Conservation (phyloP, 2,329 filamentous ascomycete species). For the Pseudodiploospora longispora region DNA sequence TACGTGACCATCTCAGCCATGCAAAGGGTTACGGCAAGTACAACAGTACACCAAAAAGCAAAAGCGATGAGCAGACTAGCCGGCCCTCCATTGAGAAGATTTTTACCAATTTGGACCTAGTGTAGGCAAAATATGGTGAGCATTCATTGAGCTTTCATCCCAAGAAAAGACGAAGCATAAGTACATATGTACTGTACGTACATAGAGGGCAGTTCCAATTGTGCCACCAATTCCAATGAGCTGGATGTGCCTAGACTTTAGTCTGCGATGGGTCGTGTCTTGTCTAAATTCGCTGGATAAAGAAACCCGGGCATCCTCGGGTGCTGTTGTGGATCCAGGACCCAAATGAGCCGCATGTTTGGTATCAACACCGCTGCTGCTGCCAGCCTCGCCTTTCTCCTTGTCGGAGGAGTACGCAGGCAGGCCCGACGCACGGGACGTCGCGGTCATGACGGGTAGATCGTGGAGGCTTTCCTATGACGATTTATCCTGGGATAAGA, state of each 20-base stretch:
- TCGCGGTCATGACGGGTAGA: conserved; percentile 2
- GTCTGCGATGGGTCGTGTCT: conserved; percentile 41
- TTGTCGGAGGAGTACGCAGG: conserved; percentile 17
- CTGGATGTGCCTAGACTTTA: conserved; percentile 51
- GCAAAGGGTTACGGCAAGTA: conserved; percentile 50
- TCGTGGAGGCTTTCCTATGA: no score
- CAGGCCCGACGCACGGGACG: neutral
- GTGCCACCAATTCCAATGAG: conserved; percentile 57
- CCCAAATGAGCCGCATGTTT: neutral
- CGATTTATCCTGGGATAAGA: no score
- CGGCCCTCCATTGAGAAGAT: conserved; percentile 51
- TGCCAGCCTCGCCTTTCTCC: conserved; percentile 9
- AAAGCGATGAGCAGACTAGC: conserved; percentile 52
- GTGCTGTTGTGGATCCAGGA: conserved; percentile 1
- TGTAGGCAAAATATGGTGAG: conserved; percentile 5
- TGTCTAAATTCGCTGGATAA: conserved; percentile 11
- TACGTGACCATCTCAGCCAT: conserved; percentile 74
- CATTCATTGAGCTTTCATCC: neutral
- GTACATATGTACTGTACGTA: conserved; percentile 19
- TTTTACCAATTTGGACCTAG: conserved; percentile 47
- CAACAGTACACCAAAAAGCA: conserved; percentile 52
- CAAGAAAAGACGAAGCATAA: neutral
- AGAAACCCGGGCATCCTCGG: conserved; percentile 9
- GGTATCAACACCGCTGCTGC: neutral
- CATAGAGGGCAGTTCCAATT: conserved; percentile 54